Percentiles rank a stretch among this genome's conserved stretches.
These are phyloP conservation scores for Zymoseptoria tritici DNA, from an alignment of 2,329 filamentous ascomycete genomes.

Conservation along the genomic window DNA sequence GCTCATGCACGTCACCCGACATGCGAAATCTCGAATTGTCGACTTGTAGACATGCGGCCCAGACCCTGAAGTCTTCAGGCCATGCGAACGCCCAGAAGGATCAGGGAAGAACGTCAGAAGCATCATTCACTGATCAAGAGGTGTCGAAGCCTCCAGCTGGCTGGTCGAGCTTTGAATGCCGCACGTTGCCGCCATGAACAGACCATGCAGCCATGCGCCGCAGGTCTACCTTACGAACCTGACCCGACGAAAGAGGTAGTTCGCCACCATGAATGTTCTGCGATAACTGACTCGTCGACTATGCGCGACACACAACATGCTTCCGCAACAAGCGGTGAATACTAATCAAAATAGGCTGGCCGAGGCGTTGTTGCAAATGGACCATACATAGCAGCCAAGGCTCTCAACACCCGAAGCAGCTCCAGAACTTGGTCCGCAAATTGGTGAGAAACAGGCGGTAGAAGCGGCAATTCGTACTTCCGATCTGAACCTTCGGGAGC, in stretches of 20 bases:
- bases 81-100: background rate
- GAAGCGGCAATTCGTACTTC: background rate
- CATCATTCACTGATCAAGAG: background rate
- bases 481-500: background rate
- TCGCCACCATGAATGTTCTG: background rate
- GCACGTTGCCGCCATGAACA: background rate
- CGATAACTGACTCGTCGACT: background rate
- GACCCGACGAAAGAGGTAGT: background rate
- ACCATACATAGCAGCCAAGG: background rate
- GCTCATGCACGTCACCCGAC: background rate
- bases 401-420: background rate
- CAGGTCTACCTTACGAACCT: too few relatives aligned
- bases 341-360: background rate
- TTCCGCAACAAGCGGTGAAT: background rate
- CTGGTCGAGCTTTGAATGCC: background rate
- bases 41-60: background rate
- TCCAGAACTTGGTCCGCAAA: background rate
- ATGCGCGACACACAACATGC: background rate
- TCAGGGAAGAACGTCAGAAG: background rate
- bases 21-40: background rate
- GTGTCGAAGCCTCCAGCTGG: background rate
- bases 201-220: background rate
- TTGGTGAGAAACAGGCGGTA: background rate
- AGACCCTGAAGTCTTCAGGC: background rate
- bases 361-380: background rate